A percentile compares a stretch with the other conserved stretches of the same genome.
Evolutionary conservation across 2,329 filamentous ascomycete genomes (phyloP).

Genomic region (Beauveria sp.): DNA sequence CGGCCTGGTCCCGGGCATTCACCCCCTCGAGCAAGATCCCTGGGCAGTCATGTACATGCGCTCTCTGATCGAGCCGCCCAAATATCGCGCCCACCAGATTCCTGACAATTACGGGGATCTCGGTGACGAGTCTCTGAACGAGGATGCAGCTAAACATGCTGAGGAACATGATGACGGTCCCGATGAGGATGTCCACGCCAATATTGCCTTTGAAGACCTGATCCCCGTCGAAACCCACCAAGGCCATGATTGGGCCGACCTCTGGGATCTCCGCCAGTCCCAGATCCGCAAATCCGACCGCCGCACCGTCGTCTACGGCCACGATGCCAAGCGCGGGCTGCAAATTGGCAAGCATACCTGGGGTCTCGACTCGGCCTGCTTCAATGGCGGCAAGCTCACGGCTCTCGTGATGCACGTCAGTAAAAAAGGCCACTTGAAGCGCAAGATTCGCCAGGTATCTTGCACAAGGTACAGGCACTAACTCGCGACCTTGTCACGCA

Average conservation of each 20-base stretch:
- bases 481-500: neutral
- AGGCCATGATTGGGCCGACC: conserved; percentile 61
- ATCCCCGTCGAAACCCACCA: conserved; percentile 35
- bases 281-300: conserved; percentile 26
- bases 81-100: conserved; percentile 31
- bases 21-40: conserved; percentile 64
- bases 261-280: conserved; percentile 48
- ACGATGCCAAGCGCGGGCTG: conserved; percentile 70
- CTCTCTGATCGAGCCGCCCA: conserved; percentile 53
- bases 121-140: neutral
- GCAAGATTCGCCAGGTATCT: conserved; percentile 33
- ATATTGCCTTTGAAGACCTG: conserved; percentile 16
- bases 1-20: conserved; percentile 70
- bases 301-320: conserved; percentile 76
- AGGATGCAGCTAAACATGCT: conserved; percentile 13
- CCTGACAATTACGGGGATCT: conserved; percentile 19
- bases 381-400: conserved; percentile 66
- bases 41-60: conserved; percentile 90
- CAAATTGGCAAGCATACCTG: conserved; percentile 58
- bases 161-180: conserved; percentile 14
- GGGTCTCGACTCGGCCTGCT: conserved; percentile 80
- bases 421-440: conserved; percentile 24
- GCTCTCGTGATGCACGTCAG: conserved; percentile 64
- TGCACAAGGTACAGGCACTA: conserved; percentile 24
- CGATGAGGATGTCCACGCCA: conserved; percentile 8